These are phyloP conservation scores for Musa itinerans DNA, from an alignment of 176 grass and related monocot species.

Conservation along the genomic window DNA sequence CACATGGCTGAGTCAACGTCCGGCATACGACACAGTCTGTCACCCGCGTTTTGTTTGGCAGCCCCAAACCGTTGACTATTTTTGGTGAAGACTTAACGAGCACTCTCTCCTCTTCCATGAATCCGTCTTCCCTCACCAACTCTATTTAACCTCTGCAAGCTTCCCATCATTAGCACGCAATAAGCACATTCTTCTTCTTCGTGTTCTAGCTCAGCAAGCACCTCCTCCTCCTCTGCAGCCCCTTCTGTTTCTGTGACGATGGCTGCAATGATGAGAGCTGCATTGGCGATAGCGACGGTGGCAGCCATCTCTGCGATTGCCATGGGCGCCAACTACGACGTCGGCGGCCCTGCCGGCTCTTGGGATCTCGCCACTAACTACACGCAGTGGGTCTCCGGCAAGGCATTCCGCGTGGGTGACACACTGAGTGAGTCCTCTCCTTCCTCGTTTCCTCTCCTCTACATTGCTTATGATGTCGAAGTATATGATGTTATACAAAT, in stretches of 20 bases:
- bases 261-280: slow-evolving; percentile 5
- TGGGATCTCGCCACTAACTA: slow-evolving; percentile 64
- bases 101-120: too few relatives aligned
- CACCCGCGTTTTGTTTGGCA: too few relatives aligned
- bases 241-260: neutral
- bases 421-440: slow-evolving; percentile 31
- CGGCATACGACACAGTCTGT: too few relatives aligned
- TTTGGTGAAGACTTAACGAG: too few relatives aligned
- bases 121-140: too few relatives aligned
- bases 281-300: neutral
- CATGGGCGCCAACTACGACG: slow-evolving; percentile 38
- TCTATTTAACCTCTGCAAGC: neutral
- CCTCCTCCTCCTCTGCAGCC: neutral
- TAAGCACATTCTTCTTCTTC: neutral
- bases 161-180: too few relatives aligned
- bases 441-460: neutral
- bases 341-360: slow-evolving; percentile 51
- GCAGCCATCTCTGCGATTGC: slow-evolving; percentile 12
- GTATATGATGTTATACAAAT: too few relatives aligned
- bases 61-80: too few relatives aligned
- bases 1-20: too few relatives aligned
- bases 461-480: neutral
- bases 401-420: slow-evolving; percentile 49
- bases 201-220: neutral
- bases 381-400: slow-evolving; percentile 37